phyloP scores from a whole-genome alignment of 257 asterid species.

The Knoxia roxburghii region DNA sequence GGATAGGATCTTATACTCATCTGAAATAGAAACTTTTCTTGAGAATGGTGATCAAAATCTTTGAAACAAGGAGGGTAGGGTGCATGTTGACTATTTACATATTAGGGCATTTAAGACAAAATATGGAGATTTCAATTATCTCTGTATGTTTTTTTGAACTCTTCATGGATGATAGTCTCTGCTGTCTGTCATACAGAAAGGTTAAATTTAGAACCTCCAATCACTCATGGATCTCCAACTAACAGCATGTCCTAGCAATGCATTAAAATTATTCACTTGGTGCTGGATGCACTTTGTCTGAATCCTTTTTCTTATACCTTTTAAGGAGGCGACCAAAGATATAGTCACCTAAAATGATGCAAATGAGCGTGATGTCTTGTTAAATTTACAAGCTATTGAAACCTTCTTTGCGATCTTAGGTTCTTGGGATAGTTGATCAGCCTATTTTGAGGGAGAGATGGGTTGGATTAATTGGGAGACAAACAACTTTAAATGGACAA shows the following conservation, averaged over 20 bases:
- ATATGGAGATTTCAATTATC: background rate
- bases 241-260: background rate
- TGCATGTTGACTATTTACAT: background rate
- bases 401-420: constrained; percentile 32
- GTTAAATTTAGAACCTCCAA: background rate
- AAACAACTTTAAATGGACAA: constrained; percentile 72
- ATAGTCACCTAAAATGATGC: background rate
- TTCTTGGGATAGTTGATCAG: constrained; percentile 92
- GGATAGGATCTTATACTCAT: background rate
- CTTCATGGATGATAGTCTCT: background rate
- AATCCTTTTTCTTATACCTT: background rate
- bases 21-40: background rate
- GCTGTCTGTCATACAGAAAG: background rate
- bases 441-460: constrained; percentile 94
- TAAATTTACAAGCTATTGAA: too few relatives aligned
- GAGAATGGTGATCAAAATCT: background rate
- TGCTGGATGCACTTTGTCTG: background rate
- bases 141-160: background rate
- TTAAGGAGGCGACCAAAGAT: background rate
- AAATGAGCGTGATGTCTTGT: background rate
- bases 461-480: constrained; percentile 73
- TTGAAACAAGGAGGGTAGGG: background rate
- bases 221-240: constrained; percentile 3
- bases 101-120: background rate
- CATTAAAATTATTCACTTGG: background rate